A percentile compares a stretch with the other conserved stretches of the same genome.
These are phyloP conservation scores for Colletotrichum orchidophilum DNA, from an alignment of 2,329 filamentous ascomycete genomes.

Conservation along the genomic window DNA sequence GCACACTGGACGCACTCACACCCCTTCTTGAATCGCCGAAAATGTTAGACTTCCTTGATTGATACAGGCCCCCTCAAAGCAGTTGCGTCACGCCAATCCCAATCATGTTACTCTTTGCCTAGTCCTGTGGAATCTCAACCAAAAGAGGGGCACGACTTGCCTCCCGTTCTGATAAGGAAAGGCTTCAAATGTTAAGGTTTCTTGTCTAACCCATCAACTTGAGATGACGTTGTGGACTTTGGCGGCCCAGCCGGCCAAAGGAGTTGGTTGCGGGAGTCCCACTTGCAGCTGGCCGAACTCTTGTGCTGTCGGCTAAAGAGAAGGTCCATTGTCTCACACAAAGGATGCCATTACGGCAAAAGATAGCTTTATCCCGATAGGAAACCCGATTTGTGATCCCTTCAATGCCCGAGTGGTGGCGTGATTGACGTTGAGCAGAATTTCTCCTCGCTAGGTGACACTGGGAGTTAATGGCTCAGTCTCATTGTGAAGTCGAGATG, in stretches of 20 bases:
- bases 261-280: background rate
- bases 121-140: background rate
- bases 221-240: background rate
- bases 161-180: background rate
- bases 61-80: background rate
- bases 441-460: background rate
- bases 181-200: background rate
- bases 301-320: background rate
- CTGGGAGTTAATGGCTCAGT: background rate
- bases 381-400: background rate
- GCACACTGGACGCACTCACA: background rate
- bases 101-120: background rate
- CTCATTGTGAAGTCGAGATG: background rate
- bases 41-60: background rate
- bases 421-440: background rate
- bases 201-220: constrained; percentile 1
- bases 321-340: background rate
- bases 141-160: background rate
- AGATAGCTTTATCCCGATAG: background rate
- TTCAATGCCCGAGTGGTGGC: background rate
- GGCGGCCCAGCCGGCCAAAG: background rate
- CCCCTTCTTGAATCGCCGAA: background rate
- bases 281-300: background rate
- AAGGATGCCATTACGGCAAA: background rate
- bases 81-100: background rate